Conservation (phyloP, 2,329 filamentous ascomycete species). For the Xylariaceae sp. region DNA sequence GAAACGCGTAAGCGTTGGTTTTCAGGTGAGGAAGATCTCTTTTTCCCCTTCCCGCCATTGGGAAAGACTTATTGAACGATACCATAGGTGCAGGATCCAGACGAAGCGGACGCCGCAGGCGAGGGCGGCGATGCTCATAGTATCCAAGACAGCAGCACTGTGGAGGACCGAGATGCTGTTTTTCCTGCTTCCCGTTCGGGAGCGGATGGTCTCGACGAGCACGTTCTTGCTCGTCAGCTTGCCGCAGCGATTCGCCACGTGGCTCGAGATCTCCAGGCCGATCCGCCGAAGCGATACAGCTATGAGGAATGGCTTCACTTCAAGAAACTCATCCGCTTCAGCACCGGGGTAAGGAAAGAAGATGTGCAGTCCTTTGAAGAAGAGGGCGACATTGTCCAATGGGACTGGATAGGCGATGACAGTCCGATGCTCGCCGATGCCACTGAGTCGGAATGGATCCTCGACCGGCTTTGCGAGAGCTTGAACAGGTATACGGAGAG, state of each 20-base stretch:
- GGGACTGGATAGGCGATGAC: conserved; percentile 7
- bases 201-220: conserved; percentile 2
- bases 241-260: conserved; percentile 4
- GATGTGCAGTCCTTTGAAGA: conserved; percentile 3
- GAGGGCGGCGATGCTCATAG: too few species aligned
- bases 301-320: conserved; percentile 6
- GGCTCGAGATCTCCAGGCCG: conserved; percentile 3
- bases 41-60: too few species aligned
- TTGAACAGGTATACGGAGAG: conserved; percentile 5
- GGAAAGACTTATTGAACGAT: too few species aligned
- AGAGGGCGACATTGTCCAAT: conserved; percentile 2
- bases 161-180: too few species aligned
- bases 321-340: conserved; percentile 7
- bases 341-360: conserved; percentile 1
- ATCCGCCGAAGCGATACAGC: conserved; percentile 4
- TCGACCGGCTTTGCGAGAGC: conserved; percentile 6
- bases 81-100: conserved; percentile 5
- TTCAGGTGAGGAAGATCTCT: conserved; percentile 3
- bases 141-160: too few species aligned
- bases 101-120: not conserved
- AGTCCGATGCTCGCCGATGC: conserved; percentile 5
- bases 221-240: conserved; percentile 4
- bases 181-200: not conserved
- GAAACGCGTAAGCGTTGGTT: conserved; percentile 2
- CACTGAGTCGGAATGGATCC: conserved; percentile 5